phyloP scores from a whole-genome alignment of 2,329 filamentous ascomycete genomes.

The Rutstroemia sydowiana region DNA sequence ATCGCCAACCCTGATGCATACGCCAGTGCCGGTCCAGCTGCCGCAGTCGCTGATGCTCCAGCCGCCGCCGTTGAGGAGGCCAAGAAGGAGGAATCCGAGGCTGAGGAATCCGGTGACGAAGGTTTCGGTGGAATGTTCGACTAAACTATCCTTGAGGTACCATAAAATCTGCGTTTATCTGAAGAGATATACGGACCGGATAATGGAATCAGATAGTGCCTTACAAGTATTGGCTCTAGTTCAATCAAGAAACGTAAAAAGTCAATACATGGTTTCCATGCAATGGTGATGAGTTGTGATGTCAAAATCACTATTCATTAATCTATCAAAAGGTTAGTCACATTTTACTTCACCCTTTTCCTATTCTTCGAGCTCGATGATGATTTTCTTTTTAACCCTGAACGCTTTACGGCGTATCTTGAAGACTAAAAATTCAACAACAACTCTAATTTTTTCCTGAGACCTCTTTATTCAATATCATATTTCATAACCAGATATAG shows the following conservation, averaged over 20 bases:
- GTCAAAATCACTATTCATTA: conserved; percentile 4
- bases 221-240: conserved; percentile 23
- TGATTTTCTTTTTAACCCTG: conserved; percentile 36
- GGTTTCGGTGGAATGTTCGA: conserved; percentile 77
- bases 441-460: conserved; percentile 38
- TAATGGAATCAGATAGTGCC: conserved; percentile 20
- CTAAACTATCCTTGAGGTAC: conserved; percentile 34
- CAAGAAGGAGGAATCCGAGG: conserved; percentile 57
- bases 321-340: conserved; percentile 20
- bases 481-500: conserved; percentile 39
- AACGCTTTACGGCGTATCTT: conserved; percentile 29
- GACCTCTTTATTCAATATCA: conserved; percentile 12
- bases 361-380: conserved; percentile 24
- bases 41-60: conserved; percentile 45
- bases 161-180: conserved; percentile 17
- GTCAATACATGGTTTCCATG: conserved; percentile 9
- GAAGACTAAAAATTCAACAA: conserved; percentile 35
- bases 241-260: conserved; percentile 15
- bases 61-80: conserved; percentile 45
- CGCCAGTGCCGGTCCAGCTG: conserved; percentile 70
- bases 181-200: conserved; percentile 15
- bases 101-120: conserved; percentile 54
- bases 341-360: conserved; percentile 10
- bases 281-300: conserved; percentile 9
- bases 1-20: conserved; percentile 98